Percentiles rank a stretch among this genome's conserved stretches.
phyloP scores from a whole-genome alignment of 164 flowering plant genomes.

The Vitis riparia region DNA sequence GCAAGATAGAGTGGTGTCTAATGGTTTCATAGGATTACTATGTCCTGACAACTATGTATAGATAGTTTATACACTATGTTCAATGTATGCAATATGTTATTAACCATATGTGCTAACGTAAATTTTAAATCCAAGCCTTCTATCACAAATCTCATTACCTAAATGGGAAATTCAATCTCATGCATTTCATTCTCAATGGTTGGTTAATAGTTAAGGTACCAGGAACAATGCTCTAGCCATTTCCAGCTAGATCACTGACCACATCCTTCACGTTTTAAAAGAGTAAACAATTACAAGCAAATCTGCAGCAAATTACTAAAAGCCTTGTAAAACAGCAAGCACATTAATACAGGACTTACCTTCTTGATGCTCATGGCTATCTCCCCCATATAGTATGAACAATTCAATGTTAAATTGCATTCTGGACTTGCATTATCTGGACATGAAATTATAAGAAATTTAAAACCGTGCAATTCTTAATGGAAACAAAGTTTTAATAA shows the following conservation, averaged over 20 bases:
- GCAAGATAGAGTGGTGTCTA: no score
- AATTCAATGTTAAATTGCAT: conserved; percentile 65
- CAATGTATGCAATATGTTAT: no score
- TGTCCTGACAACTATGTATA: no score
- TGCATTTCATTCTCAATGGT: background rate
- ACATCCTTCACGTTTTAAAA: background rate
- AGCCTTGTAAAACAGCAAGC: background rate
- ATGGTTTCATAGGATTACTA: no score
- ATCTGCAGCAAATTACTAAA: background rate
- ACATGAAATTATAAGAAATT: conserved; percentile 12
- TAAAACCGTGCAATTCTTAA: no score
- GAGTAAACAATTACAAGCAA: no score
- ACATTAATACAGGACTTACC: conserved; percentile 35
- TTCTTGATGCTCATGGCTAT: conserved; percentile 81
- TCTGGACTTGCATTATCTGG: conserved; percentile 89
- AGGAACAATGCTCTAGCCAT: background rate
- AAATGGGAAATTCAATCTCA: background rate
- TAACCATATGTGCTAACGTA: no score
- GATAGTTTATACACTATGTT: no score
- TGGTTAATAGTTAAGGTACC: background rate
- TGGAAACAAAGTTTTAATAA: no score
- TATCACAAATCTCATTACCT: background rate
- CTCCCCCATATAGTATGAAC: conserved; percentile 87
- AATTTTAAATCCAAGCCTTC: background rate
- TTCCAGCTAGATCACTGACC: background rate